These are phyloP conservation scores for Periconia macrospinosa DNA, from an alignment of 2,329 filamentous ascomycete genomes.

Conservation along the genomic window DNA sequence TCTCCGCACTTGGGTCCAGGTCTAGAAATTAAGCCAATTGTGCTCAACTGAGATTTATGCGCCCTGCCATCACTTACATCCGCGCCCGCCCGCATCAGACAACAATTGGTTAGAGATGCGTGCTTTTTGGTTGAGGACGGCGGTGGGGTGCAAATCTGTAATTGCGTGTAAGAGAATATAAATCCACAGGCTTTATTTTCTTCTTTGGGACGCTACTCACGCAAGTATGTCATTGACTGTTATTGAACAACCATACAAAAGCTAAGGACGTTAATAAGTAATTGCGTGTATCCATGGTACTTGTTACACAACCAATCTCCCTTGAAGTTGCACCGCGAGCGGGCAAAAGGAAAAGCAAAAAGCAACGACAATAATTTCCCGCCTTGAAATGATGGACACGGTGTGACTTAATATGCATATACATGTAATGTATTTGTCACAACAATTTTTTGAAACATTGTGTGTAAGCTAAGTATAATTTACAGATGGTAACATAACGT, in stretches of 20 bases:
- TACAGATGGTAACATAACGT: too few relatives aligned
- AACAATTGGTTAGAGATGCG: background rate
- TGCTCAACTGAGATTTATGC: too few relatives aligned
- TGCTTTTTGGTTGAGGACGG: background rate
- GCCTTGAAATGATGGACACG: too few relatives aligned
- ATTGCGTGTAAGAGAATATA: background rate
- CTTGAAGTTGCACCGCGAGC: background rate
- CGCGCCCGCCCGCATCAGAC: background rate
- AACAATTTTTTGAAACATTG: too few relatives aligned
- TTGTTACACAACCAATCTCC: background rate
- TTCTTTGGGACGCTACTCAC: background rate
- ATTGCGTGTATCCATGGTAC: background rate
- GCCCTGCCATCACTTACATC: too few relatives aligned
- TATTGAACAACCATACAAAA: too few relatives aligned
- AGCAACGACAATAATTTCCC: background rate
- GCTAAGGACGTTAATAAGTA: background rate
- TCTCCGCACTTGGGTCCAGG: too few relatives aligned
- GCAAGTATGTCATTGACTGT: background rate
- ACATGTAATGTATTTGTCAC: too few relatives aligned
- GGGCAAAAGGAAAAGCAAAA: background rate
- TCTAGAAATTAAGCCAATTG: too few relatives aligned
- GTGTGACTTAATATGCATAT: too few relatives aligned
- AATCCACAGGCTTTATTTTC: background rate
- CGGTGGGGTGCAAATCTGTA: background rate
- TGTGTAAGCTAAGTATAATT: too few relatives aligned